Base-by-base conservation (phyloP, 2,329 filamentous ascomycete species). In the Aspergillus sp. region DNA sequence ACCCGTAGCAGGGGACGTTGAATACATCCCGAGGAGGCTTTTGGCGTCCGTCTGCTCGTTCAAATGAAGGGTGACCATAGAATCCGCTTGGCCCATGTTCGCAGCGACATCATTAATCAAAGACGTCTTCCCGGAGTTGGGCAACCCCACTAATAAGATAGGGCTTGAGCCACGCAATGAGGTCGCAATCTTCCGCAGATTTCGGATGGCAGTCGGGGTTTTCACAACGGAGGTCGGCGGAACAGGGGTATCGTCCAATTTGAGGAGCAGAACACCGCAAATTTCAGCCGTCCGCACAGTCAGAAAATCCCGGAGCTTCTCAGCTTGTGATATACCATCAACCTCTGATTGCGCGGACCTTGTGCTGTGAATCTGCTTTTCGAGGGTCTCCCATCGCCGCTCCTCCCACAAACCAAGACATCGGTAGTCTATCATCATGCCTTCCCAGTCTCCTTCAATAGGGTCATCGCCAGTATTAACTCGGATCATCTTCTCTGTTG, bases 21-120 rank as follows among this genome's bases (percentile, higher is more conserved):
- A 84, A 60, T 99, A 96, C 55, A 96, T 77, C 3, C 91, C 91
- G 41, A 98, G 77, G 25, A 99, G 75, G 66, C 93, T 83, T 60
- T 98, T 99, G 0, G 89, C 88, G 60, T 99, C 91, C 2, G 88
- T 96, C 59, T 99, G 93, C 60, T 96, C 91, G 54, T 98, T 98
- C 20, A 99, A 68, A 59, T 98, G 89, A 17, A 99, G 69, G 3
- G 89, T 96, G 32, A 98, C 82, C 78, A 98, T 86, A 37, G 75
- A 76, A 4, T 79, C 74, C 14, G 83, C 75, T 60, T 85, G 85
- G 40, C 82, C 83, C 34, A 96, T 74, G 45, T 81, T 75, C 48
- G 75, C 75, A 15, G 89, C 88, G 39, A 89, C 73, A 54, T 95
- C 81, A 43, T 85, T 82, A 10, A 93, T 75, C 13, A 93, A 61